Evolutionary conservation across 768 basidiomycete genomes (phyloP), one percentile per base, ranked within the genome.

Genomic region (Leucosporidium creatinivorum): DNA sequence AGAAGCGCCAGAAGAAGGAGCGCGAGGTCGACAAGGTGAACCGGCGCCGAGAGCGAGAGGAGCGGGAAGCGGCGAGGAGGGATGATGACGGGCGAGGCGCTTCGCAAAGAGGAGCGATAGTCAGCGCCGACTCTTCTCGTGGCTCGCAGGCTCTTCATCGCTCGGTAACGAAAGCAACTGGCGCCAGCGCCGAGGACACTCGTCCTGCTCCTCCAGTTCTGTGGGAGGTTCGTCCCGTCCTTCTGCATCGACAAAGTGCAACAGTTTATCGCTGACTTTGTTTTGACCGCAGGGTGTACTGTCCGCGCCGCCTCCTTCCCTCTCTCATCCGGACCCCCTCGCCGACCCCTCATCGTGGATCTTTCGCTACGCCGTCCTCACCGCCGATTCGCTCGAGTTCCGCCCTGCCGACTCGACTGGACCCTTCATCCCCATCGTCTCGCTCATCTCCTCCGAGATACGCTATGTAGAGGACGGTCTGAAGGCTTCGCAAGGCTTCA

Each of bases 401-500:
- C 69, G 66, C 26, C 66, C 69, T 4, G 65, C 69, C 44, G 66
- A 70, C 36, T 59, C 49, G 19, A 58, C 52, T 26, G 50, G 30
- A 2, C 56, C 54, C 5, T 2, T 19, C 5, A 26, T 10, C 0
- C 62, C 66, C 0, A 30, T 61, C 36, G 17, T 52, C 61, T 61
- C 26, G 4, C 63, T 67, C 55, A 1, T 8, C 10, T 23, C 65
- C 15, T 12, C 44, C 36, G 54, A 70, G 3, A 3, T 23, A 49
- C 1, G n/a, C 10, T 10, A 19, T 9, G 31, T 31, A 18, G 18
- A 18, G 26, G 50, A 4, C 8, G 8, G 3, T 9, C 23, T 9
- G 15, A 28, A 0, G 36, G 19, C 39, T 3, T 30, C 19, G 1
- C 17, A 31, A 4, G 19, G 49, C 1, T 58, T 54, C 23, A 19